Percentiles rank a stretch among this genome's conserved stretches.
Evolutionary conservation across 257 asterid species (phyloP).

Genomic region (Prunella vulgaris): DNA sequence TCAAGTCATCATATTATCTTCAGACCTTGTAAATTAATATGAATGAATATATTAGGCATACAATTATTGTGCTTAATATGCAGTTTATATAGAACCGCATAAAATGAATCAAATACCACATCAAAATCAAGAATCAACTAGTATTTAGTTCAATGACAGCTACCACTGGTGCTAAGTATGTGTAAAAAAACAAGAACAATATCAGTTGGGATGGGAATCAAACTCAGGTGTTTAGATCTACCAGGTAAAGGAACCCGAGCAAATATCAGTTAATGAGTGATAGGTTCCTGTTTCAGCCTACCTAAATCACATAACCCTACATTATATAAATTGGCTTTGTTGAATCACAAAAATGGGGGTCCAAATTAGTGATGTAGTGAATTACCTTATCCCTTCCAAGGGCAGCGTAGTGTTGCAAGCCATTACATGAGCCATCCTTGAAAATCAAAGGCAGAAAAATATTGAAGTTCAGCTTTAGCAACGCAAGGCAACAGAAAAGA

Average conservation of each 20-base stretch:
- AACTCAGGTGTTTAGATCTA: background rate
- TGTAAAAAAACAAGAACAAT: background rate
- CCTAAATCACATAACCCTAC: background rate
- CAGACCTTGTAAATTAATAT: background rate
- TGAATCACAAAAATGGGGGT: constrained; percentile 13
- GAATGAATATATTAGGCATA: background rate
- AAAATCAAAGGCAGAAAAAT: constrained; percentile 22
- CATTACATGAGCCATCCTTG: constrained; percentile 99
- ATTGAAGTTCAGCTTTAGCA: constrained; percentile 21
- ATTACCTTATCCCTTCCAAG: constrained; percentile 96
- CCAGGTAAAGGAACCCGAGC: background rate
- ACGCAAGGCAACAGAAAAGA: constrained; percentile 12
- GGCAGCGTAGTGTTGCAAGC: constrained; percentile 99
- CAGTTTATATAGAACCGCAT: constrained; percentile 1
- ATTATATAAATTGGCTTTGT: background rate
- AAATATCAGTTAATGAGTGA: background rate
- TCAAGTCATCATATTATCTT: constrained; percentile 10
- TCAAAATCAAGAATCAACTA: background rate
- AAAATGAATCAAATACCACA: background rate
- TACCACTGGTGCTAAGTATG: background rate
- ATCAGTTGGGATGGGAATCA: background rate
- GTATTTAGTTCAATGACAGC: background rate
- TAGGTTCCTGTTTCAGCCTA: constrained; percentile 4
- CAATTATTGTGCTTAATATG: constrained; percentile 3
- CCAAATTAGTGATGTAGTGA: constrained; percentile 6